Evolutionary conservation across 768 basidiomycete species (phyloP), one percentile per base, ranked within the genome.

Genomic region (Phylloporus sp.): DNA sequence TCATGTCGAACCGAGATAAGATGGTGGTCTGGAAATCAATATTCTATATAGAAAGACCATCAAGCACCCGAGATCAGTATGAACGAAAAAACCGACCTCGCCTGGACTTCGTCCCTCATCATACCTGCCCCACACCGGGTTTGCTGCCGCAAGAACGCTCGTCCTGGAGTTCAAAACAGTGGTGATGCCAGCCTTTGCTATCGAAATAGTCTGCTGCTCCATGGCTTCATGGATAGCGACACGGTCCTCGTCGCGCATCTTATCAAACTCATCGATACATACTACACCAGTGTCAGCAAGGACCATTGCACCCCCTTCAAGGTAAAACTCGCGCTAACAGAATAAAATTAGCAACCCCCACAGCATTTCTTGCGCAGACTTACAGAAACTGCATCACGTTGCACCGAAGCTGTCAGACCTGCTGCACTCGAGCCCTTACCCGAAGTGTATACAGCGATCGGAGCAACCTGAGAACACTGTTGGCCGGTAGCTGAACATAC

Each of bases 131-230:
- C 94, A 97, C 9, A 99, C 92, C 1, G 95, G 95, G 69, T 99
- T 99, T 3, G 95, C 95, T 2, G 95, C 95, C 1, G 95, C 95
- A 34, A 99, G 78, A 4, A 98, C 95, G 51, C 90, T 93, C 0
- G 96, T 97, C 31, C 95, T 72, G 2, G 93, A 94, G 68, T 99
- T 99, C 10, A 99, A 71, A 6, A 97, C 91, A 3, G 95, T 99
- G 1, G 96, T 97, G 46, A 99, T 99, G 51, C 95, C 96, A 5
- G 96, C 96, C 65, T 99, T 98, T 15, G 95, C 95, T 53, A 99
- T 97, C 2, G 96, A 98, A 56, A 99, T 98, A 0, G 96, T 99
- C 61, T 98, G 95, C 62, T 99, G 96, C 61, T 99, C 96, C 96
- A 99, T 99, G 13, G 95, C 96, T 71, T 98, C 96, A 68, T 98